Evolutionary conservation across 2,329 filamentous ascomycete genomes (phyloP).

Genomic region (Nemania sp.): DNA sequence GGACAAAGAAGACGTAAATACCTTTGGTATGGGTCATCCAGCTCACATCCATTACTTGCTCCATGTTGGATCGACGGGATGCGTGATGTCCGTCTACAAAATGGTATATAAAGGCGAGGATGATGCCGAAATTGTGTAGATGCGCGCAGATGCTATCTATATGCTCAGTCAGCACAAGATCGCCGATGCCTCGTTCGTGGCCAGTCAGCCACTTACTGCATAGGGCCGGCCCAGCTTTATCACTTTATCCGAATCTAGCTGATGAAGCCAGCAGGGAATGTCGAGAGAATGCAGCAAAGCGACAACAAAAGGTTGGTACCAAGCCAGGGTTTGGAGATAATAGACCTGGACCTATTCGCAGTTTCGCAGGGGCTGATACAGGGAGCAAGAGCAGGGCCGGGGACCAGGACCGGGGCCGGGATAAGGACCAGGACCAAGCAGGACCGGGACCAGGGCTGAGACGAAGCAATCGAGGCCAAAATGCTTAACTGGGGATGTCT

Average conservation of each 20-base stretch:
- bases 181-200: too few relatives aligned
- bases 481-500: too few relatives aligned
- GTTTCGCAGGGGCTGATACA: background rate
- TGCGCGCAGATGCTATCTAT: too few relatives aligned
- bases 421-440: background rate
- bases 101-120: background rate
- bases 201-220: too few relatives aligned
- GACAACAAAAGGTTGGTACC: background rate
- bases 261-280: too few relatives aligned
- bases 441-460: background rate
- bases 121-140: background rate
- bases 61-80: conserved; percentile 56
- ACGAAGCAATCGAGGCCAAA: background rate
- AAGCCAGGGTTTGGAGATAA: conserved; percentile 2
- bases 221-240: too few relatives aligned
- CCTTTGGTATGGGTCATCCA: conserved; percentile 90
- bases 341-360: too few relatives aligned
- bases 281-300: background rate
- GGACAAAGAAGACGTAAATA: conserved; percentile 45
- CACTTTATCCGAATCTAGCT: too few relatives aligned
- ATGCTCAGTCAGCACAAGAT: too few relatives aligned
- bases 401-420: background rate
- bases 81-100: background rate
- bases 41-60: conserved; percentile 83
- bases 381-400: background rate